Percentiles rank a stretch among this genome's conserved stretches.
phyloP scores from a whole-genome alignment of 192 early-diverging fungal species.

The Rhizophagus clarus region DNA sequence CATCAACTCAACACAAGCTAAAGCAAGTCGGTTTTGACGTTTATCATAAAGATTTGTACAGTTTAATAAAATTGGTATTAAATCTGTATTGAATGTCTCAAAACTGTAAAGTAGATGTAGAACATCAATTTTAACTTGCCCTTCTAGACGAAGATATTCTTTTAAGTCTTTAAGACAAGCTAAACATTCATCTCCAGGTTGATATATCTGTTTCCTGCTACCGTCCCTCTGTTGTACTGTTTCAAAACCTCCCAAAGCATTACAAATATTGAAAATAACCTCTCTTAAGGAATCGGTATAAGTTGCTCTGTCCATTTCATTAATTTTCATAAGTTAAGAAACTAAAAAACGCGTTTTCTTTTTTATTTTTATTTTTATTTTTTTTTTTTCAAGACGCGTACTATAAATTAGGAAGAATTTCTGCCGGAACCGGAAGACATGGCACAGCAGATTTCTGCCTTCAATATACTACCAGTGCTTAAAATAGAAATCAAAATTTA shows the following conservation, averaged over 20 bases:
- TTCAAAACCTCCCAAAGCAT: neutral
- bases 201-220: neutral
- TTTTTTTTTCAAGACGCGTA: too few relatives aligned
- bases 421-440: too few relatives aligned
- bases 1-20: neutral
- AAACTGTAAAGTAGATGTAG: neutral
- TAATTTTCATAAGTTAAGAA: neutral
- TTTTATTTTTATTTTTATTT: too few relatives aligned
- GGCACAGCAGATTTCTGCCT: too few relatives aligned
- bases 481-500: too few relatives aligned
- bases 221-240: neutral
- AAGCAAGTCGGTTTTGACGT: neutral
- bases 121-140: neutral
- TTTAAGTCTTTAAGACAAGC: neutral
- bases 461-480: too few relatives aligned
- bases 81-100: neutral
- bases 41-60: neutral
- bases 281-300: neutral
- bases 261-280: neutral
- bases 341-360: too few relatives aligned
- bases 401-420: too few relatives aligned
- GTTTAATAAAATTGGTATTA: neutral
- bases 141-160: neutral
- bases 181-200: neutral
- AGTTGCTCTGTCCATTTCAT: neutral